phyloP scores from a whole-genome alignment of 371 early-diverging fungal species.

The Mucor racemosus region DNA sequence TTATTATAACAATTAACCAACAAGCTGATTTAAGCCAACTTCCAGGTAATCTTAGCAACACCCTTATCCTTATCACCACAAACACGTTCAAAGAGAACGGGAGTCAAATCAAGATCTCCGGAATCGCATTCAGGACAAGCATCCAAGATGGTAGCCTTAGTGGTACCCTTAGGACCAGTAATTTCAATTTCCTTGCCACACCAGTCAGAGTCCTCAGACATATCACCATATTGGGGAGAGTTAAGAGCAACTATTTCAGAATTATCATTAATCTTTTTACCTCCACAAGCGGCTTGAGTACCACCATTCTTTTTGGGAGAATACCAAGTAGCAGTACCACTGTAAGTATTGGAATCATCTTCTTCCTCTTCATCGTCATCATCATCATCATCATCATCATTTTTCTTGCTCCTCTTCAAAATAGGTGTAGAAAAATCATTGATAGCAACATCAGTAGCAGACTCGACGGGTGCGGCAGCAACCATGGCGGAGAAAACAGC shows the following conservation, averaged over 20 bases:
- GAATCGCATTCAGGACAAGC: constrained; percentile 24
- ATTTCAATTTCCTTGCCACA: constrained; percentile 33
- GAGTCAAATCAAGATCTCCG: constrained; percentile 30
- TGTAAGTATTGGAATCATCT: constrained; percentile 5
- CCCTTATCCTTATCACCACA: constrained; percentile 26
- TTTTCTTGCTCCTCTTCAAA: constrained; percentile 13
- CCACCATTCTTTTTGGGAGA: constrained; percentile 25
- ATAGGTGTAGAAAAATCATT: background rate
- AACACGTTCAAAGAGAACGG: constrained; percentile 23
- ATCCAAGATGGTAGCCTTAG: constrained; percentile 22
- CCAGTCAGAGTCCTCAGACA: constrained; percentile 20
- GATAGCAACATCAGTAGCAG: background rate
- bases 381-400: background rate
- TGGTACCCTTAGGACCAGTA: constrained; percentile 25
- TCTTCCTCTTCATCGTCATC: background rate
- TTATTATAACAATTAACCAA: background rate
- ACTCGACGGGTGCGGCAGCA: constrained; percentile 14
- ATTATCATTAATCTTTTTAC: constrained; percentile 7
- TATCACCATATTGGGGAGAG: constrained; percentile 20
- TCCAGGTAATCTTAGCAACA: constrained; percentile 24
- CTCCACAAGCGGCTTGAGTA: constrained; percentile 20
- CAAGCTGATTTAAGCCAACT: constrained; percentile 8
- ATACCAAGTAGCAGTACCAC: constrained; percentile 29
- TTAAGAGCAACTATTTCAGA: constrained; percentile 25
- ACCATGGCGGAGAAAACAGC: constrained; percentile 3